Evolutionary conservation across 192 early-diverging fungal species (phyloP), one percentile per base, ranked within the genome.

Genomic region (Backusella sp.): DNA sequence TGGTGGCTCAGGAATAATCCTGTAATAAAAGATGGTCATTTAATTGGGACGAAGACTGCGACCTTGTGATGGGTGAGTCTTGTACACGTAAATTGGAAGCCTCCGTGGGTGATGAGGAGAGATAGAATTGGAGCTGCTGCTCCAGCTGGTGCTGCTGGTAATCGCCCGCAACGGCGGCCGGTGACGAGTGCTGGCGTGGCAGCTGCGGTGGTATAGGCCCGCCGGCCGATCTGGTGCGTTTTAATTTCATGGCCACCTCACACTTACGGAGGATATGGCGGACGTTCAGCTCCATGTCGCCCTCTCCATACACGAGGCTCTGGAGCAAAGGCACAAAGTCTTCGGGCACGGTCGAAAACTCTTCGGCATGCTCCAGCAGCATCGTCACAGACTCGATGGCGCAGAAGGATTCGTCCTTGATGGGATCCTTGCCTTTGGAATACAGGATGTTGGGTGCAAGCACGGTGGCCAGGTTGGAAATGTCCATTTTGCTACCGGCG

Each of bases 391-490:
- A 91, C 53, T 87, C 85, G 70, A 91, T 92, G 4, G 90, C 91
- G 12, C 85, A 82, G 70, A 89, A 91, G 66, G 91, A 91, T 44
- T 94, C 90, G 65, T 91, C 91, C 30, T 93, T 90, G 35, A 85
- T 83, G 3, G 94, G 90, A 77, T 96, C 96, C 80, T 94, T 94
- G 68, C 90, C 88, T 78, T 95, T 94, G 4, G 93, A 90, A 73
- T 95, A 97, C 23, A 98, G 83, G 28, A 99, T 92, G 75, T 97
- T 98, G 62, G 98, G 98, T 12, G 96, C 92, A 65, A 99, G 93
- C 4, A 99, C 94, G 0, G 95, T 99, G 1, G 97, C 94, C 73
- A 99, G 76, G 75, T 98, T 99, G 42, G 87, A 86, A 6, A 94
- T 77, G 78, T 96, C 92, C 98, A 99, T 99, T 81, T 95, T 95